These are phyloP conservation scores for Liriodendron chinense DNA, from an alignment of 164 flowering plant species.

Conservation along the genomic window DNA sequence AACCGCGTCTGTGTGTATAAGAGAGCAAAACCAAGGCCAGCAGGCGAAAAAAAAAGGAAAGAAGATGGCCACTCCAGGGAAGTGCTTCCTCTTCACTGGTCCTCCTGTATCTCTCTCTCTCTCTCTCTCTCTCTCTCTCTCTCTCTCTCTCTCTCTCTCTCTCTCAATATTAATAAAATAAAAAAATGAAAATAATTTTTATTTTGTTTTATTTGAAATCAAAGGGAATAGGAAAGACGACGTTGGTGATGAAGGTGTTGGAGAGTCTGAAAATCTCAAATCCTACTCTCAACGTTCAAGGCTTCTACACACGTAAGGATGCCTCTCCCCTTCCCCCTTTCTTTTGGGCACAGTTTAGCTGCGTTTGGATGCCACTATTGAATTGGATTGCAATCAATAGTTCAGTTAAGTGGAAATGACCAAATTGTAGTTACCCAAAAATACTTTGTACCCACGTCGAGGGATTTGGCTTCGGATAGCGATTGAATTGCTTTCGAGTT, in stretches of 20 bases:
- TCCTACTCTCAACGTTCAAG: conserved; percentile 63
- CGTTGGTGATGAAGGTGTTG: conserved; percentile 56
- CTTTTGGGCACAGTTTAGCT: background rate
- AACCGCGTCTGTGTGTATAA: too few relatives aligned
- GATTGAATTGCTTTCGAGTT: too few relatives aligned
- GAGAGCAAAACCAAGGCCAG: background rate
- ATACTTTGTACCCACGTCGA: too few relatives aligned
- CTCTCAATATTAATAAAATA: too few relatives aligned
- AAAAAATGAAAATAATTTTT: background rate
- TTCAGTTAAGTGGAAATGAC: too few relatives aligned
- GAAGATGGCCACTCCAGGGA: conserved; percentile 12
- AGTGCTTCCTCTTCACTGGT: conserved; percentile 14
- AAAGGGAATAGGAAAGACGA: conserved; percentile 83
- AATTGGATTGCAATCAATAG: too few relatives aligned
- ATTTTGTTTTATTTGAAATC: background rate
- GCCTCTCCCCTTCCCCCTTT: background rate
- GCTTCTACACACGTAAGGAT: conserved; percentile 71
- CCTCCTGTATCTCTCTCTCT: background rate
- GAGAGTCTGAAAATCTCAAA: conserved; percentile 52
- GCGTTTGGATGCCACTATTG: too few relatives aligned
- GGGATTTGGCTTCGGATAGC: too few relatives aligned
- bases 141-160: too few relatives aligned
- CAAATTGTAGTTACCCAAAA: too few relatives aligned
- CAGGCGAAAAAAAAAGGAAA: background rate
- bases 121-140: too few relatives aligned